phyloP scores from a whole-genome alignment of 2,329 filamentous ascomycete genomes.

The Zymoseptoria ardabiliae region DNA sequence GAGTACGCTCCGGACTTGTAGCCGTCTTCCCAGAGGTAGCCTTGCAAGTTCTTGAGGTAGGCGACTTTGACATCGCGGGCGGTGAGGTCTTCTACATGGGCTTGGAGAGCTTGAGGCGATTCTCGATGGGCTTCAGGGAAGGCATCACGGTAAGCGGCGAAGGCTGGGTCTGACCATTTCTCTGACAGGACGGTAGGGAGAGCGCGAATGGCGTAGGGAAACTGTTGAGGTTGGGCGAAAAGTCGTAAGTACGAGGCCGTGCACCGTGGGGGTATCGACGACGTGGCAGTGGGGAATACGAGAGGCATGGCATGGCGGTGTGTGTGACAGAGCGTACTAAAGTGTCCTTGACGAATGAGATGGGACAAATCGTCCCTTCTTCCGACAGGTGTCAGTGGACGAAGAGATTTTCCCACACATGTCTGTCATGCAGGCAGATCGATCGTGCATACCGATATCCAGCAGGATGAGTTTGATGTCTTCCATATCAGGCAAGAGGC shows the following conservation, averaged over 20 bases:
- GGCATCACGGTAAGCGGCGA: constrained; percentile 60
- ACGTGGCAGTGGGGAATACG: not conserved
- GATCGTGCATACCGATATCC: constrained; percentile 29
- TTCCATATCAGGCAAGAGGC: constrained; percentile 15
- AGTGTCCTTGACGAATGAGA: constrained; percentile 77
- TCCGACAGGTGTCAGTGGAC: constrained; percentile 11
- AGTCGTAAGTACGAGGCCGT: not conserved
- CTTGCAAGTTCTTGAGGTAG: constrained; percentile 73
- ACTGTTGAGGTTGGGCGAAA: constrained; percentile 43
- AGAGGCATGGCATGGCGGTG: constrained; percentile 8
- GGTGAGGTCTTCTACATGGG: constrained; percentile 65
- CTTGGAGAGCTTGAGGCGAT: constrained; percentile 53
- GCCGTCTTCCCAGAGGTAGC: constrained; percentile 68
- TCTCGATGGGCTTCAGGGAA: constrained; percentile 60
- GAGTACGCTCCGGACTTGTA: constrained; percentile 63
- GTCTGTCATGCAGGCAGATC: not conserved
- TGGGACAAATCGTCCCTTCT: constrained; percentile 79
- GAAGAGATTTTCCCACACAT: not conserved
- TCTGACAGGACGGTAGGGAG: constrained; percentile 57
- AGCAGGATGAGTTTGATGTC: constrained; percentile 30
- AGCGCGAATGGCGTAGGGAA: constrained; percentile 65
- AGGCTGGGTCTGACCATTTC: constrained; percentile 59
- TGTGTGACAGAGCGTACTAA: constrained; percentile 52
- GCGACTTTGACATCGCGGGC: constrained; percentile 64
- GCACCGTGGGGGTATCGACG: not conserved